Evolutionary conservation across 306 rosid species (phyloP).

Genomic region (Trifolium repens): DNA sequence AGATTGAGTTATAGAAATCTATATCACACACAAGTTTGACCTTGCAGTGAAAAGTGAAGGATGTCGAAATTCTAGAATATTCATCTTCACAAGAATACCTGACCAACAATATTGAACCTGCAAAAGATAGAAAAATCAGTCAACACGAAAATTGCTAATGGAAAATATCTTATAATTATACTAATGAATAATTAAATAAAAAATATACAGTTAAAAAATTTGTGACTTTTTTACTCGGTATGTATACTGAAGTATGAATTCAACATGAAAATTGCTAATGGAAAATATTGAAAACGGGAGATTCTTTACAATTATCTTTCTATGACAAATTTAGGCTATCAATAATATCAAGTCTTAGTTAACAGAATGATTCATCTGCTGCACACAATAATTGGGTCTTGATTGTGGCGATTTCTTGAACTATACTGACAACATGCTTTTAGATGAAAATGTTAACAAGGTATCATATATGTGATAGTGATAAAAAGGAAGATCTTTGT

Average conservation of each 20-base stretch:
- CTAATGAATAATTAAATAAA: background rate
- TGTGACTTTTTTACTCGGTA: background rate
- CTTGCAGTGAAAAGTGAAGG: constrained; percentile 45
- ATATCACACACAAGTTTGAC: constrained; percentile 41
- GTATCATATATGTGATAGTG: background rate
- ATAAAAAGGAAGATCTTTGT: background rate
- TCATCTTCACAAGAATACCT: constrained; percentile 65
- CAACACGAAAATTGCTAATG: background rate
- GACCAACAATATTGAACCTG: constrained; percentile 99
- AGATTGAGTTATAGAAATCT: constrained; percentile 29
- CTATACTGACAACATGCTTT: background rate
- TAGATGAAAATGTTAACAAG: background rate
- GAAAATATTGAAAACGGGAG: background rate
- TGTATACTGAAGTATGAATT: background rate
- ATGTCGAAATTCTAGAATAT: constrained; percentile 41
- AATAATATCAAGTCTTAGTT: background rate
- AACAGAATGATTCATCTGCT: background rate
- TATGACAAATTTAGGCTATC: background rate
- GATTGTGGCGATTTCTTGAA: background rate
- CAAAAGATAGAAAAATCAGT: constrained; percentile 48
- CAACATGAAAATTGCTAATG: constrained; percentile 10
- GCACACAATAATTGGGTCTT: background rate
- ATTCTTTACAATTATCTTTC: background rate
- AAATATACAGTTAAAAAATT: background rate
- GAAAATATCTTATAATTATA: background rate